These are phyloP conservation scores for Penicillium sclerotiorum DNA, from an alignment of 2,329 filamentous ascomycete genomes.

Conservation along the genomic window DNA sequence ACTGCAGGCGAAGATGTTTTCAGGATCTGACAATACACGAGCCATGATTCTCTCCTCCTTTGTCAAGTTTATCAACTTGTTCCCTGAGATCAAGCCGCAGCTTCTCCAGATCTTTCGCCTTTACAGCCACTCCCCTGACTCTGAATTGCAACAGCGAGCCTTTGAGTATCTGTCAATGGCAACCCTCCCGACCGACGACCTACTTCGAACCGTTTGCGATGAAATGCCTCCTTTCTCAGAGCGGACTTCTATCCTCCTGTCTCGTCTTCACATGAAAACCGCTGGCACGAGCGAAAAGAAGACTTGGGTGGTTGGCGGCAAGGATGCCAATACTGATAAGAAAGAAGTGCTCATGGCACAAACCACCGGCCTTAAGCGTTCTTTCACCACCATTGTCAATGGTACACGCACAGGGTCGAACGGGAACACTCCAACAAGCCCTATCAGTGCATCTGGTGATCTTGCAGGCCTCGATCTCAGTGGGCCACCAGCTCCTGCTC, in stretches of 20 bases:
- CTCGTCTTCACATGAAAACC: slow-evolving; percentile 91
- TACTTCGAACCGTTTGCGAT: slow-evolving; percentile 90
- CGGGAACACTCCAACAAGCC: slow-evolving; percentile 33
- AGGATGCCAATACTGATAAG: slow-evolving; percentile 83
- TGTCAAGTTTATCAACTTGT: slow-evolving; percentile 96
- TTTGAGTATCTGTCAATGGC: slow-evolving; percentile 92
- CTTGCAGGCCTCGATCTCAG: slow-evolving; percentile 81
- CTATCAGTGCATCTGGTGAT: slow-evolving; percentile 60
- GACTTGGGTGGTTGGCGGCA: slow-evolving; percentile 97
- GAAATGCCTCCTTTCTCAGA: slow-evolving; percentile 99
- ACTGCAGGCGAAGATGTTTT: slow-evolving; percentile 84
- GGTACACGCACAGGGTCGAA: slow-evolving; percentile 39
- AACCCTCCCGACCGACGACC: slow-evolving; percentile 82
- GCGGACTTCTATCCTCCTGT: slow-evolving; percentile 86
- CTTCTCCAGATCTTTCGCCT: slow-evolving; percentile 85
- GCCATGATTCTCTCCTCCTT: slow-evolving; percentile 95
- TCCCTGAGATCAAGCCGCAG: slow-evolving; percentile 97
- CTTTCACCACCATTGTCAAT: slow-evolving; percentile 67
- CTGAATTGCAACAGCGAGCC: slow-evolving; percentile 92
- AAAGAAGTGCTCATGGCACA: slow-evolving; percentile 80
- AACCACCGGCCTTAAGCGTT: slow-evolving; percentile 79
- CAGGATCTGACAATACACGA: slow-evolving; percentile 83
- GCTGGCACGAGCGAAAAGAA: slow-evolving; percentile 90
- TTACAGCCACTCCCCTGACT: slow-evolving; percentile 92
- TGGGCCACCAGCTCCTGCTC: slow-evolving; percentile 62